Evolutionary conservation across 441 rosid genomes (phyloP), one percentile per base, ranked within the genome.

Genomic region (Lepidium campestre): DNA sequence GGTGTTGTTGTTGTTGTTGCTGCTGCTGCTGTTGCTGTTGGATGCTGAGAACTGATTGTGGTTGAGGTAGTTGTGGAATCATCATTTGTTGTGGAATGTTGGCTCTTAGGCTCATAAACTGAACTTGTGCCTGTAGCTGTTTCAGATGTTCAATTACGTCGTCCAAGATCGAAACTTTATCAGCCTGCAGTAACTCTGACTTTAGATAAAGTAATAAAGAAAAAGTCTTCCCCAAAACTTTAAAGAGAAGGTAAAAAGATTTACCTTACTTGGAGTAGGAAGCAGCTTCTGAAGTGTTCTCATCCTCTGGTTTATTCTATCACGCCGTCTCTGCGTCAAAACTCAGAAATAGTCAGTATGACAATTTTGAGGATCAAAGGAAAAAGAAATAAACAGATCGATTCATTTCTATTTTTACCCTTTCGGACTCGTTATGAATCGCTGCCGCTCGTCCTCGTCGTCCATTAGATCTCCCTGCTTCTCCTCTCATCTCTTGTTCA

Each of bases 81-180:
- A 15, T 52, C 62, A 34, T 42, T 10, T 25, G 72, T 57, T 49
- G 47, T 36, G 71, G 64, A 8, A 60, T 74, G 52, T 76, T 25
- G 20, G 72, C 78, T 57, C 78, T 77, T 49, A 61, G 23, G 47
- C 64, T 81, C 90, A 86, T 80, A 70, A 75, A 65, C 46, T 85
- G 85, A 36, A 89, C 80, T 68, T 87, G 93, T 14, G 91, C 83
- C 61, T 85, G 87, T 6, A 87, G 83, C 52, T 82, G 86, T 67
- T 84, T 87, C 48, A 87, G 52, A 72, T 87, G 85, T 19, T 82
- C 85, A 4, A 89, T 89, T 32, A 85, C 93, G 63, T 89, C 91
- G 53, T 87, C 93, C 23, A 89, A 70, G 80, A 89, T 87, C 2
- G 96, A 87, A 5, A 88, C 93, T 80, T 87, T 84, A 46, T 89